phyloP scores from a whole-genome alignment of 768 basidiomycete genomes.

The Rhizopogon vesiculosus region DNA sequence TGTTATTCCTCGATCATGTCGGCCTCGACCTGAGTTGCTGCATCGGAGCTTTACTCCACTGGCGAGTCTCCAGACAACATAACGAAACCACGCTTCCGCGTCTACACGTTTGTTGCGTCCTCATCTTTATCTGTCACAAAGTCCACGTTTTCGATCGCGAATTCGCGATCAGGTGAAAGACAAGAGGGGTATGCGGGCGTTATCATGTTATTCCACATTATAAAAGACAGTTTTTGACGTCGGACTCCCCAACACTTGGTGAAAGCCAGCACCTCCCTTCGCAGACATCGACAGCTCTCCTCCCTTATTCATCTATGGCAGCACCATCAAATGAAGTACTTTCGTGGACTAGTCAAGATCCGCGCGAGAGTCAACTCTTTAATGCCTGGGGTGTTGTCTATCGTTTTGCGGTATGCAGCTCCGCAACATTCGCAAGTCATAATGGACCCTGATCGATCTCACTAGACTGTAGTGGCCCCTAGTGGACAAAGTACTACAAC shows the following conservation, averaged over 20 bases:
- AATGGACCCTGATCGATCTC: slow-evolving; percentile 20
- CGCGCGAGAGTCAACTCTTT: slow-evolving; percentile 79
- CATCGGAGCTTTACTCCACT: slow-evolving; percentile 69
- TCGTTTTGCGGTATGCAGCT: slow-evolving; percentile 62
- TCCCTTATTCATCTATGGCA: slow-evolving; percentile 40
- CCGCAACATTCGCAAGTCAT: slow-evolving; percentile 11
- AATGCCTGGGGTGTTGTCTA: slow-evolving; percentile 78
- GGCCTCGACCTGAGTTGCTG: slow-evolving; percentile 49
- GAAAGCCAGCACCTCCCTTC: slow-evolving; percentile 25
- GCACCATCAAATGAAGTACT: slow-evolving; percentile 62
- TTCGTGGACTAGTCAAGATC: slow-evolving; percentile 86
- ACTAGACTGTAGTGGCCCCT: slow-evolving; percentile 57
- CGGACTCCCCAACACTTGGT: slow-evolving; percentile 17
- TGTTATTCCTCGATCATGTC: slow-evolving; percentile 67
- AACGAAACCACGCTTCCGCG: slow-evolving; percentile 60
- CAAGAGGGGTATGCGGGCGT: slow-evolving; percentile 43
- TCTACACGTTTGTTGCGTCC: slow-evolving; percentile 67
- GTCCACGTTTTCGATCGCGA: slow-evolving; percentile 71
- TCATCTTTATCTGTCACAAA: slow-evolving; percentile 69
- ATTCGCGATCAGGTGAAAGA: slow-evolving; percentile 49
- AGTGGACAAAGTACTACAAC: slow-evolving; percentile 73
- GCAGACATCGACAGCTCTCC: slow-evolving; percentile 26
- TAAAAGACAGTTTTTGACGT: slow-evolving; percentile 40
- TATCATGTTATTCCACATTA: slow-evolving; percentile 39
- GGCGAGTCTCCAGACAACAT: slow-evolving; percentile 50